Evolutionary conservation across 805 yeast genomes (phyloP).

Genomic region (Candida nanaspora): DNA sequence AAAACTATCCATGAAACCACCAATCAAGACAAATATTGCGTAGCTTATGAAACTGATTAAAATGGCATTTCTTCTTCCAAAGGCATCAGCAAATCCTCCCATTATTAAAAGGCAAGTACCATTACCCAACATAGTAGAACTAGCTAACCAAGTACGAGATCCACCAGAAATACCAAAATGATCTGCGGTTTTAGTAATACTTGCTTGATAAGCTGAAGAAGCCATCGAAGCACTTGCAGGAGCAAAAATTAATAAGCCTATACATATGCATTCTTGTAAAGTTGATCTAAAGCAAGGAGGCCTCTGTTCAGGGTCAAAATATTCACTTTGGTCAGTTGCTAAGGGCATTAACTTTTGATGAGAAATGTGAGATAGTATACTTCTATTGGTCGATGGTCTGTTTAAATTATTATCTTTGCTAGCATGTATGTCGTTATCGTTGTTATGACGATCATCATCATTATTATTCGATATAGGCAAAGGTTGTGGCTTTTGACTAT

Average conservation of each 20-base stretch:
- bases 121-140: constrained; percentile 34
- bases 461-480: too few relatives aligned
- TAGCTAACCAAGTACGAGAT: constrained; percentile 34
- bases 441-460: too few relatives aligned
- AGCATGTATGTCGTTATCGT: too few relatives aligned
- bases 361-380: neutral
- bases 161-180: constrained; percentile 33
- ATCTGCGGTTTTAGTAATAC: constrained; percentile 27
- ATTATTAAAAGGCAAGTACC: constrained; percentile 36
- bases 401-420: too few relatives aligned
- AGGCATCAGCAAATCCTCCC: constrained; percentile 40
- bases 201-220: constrained; percentile 28
- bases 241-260: constrained; percentile 29
- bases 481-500: too few relatives aligned
- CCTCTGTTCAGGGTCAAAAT: constrained; percentile 26
- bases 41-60: constrained; percentile 26
- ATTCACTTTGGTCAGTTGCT: neutral
- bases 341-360: neutral
- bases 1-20: constrained; percentile 31
- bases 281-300: constrained; percentile 29
- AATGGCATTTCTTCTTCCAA: constrained; percentile 36
- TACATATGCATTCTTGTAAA: constrained; percentile 27
- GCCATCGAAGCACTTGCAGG: constrained; percentile 34
- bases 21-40: constrained; percentile 26
- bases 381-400: neutral